Percentiles rank a stretch among this genome's conserved stretches.
Conservation (phyloP, 2,329 filamentous ascomycete genomes). For the Arthrobotrys pseudoclavata region DNA sequence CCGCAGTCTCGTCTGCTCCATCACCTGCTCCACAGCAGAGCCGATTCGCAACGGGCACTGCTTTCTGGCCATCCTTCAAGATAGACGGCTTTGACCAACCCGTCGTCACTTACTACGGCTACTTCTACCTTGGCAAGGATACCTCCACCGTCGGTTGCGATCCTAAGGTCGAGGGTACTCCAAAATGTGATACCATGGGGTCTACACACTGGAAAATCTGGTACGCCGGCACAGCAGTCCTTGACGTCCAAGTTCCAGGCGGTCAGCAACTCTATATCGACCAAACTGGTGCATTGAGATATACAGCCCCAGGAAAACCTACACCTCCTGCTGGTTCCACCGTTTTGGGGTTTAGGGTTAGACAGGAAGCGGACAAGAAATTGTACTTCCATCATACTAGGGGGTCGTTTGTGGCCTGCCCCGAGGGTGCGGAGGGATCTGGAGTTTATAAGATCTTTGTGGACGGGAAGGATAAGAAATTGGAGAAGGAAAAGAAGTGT, state of each 20-base stretch:
- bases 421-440: background rate
- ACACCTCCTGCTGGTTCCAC: conserved; percentile 69
- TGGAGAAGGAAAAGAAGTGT: conserved; percentile 24
- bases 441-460: conserved; percentile 15
- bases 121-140: conserved; percentile 32
- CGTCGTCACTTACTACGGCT: conserved; percentile 9
- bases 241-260: conserved; percentile 67
- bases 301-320: conserved; percentile 71
- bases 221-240: conserved; percentile 1
- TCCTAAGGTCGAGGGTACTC: conserved; percentile 2
- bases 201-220: conserved; percentile 17
- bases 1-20: conserved; percentile 16
- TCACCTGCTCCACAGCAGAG: background rate
- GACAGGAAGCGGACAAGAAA: background rate
- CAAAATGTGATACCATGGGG: conserved; percentile 12
- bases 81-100: conserved; percentile 10
- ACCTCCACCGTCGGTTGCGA: conserved; percentile 23
- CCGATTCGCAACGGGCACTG: conserved; percentile 3
- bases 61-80: conserved; percentile 17
- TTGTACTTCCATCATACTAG: conserved; percentile 1
- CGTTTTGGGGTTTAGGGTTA: conserved; percentile 68
- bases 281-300: conserved; percentile 71
- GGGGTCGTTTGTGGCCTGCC: conserved; percentile 14
- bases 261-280: conserved; percentile 75
- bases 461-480: conserved; percentile 9